Evolutionary conservation across 768 basidiomycete species (phyloP).

Genomic region (Lactarius deliciosus): DNA sequence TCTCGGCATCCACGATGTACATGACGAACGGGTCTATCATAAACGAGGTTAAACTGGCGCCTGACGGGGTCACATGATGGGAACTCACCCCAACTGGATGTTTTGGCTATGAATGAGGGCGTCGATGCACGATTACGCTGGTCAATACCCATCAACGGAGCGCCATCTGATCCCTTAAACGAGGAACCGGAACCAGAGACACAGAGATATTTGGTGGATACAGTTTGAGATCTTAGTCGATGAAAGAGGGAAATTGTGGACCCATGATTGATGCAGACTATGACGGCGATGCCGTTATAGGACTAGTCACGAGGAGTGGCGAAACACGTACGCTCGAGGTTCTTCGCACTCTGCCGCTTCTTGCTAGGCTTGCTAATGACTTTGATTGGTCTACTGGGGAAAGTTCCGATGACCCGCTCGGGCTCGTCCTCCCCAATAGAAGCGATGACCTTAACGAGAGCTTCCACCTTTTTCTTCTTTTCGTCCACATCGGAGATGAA

Average conservation of each 20-base stretch:
- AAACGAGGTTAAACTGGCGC: conserved; percentile 26
- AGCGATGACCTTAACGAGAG: conserved; percentile 85
- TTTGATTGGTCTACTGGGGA: conserved; percentile 94
- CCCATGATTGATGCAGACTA: conserved; percentile 95
- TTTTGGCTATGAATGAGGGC: conserved; percentile 86
- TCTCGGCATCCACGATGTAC: conserved; percentile 94
- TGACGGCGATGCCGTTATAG: conserved; percentile 21
- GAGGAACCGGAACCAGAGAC: conserved; percentile 92
- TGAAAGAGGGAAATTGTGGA: conserved; percentile 95
- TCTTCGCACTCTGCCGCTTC: conserved; percentile 93
- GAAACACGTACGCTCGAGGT: conserved; percentile 72
- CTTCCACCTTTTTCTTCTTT: conserved; percentile 94
- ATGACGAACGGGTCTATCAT: conserved; percentile 84
- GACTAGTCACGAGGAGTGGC: conserved; percentile 23
- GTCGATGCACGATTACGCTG: conserved; percentile 67
- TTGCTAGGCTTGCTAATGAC: conserved; percentile 98
- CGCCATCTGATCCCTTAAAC: conserved; percentile 92
- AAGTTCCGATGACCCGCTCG: conserved; percentile 82
- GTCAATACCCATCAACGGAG: conserved; percentile 78
- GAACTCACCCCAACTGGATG: conserved; percentile 81
- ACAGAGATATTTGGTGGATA: conserved; percentile 93
- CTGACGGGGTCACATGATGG: conserved; percentile 11
- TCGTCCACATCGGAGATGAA: conserved; percentile 95
- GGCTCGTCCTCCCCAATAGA: conserved; percentile 76
- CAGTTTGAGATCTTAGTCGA: conserved; percentile 91